These are phyloP conservation scores for Prototheca cutis DNA, from an alignment of 163 green algal genomes.

Conservation along the genomic window DNA sequence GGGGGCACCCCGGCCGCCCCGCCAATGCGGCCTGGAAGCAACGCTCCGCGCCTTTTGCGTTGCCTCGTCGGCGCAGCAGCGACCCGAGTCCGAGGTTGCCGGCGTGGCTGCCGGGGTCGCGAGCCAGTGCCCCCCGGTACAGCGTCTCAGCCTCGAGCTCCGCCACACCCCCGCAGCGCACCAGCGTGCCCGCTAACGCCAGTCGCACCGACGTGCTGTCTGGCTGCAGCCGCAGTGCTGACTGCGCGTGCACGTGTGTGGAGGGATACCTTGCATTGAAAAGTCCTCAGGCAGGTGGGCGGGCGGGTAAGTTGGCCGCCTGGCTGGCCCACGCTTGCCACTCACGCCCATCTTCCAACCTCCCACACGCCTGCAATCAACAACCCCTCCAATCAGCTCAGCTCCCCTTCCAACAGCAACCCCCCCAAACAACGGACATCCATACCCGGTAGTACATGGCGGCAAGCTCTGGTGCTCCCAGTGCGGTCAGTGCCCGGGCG, in stretches of 20 bases:
- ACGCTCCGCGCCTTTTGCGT: too few relatives aligned
- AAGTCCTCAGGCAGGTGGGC: background rate
- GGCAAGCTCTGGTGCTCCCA: constrained; percentile 60
- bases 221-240: constrained; percentile 55
- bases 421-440: background rate
- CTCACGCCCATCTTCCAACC: background rate
- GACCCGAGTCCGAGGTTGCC: constrained; percentile 48
- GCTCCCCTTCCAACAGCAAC: background rate
- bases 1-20: too few relatives aligned
- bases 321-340: too few relatives aligned
- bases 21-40: too few relatives aligned
- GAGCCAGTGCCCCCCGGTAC: too few relatives aligned
- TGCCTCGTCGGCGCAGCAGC: constrained; percentile 21
- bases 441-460: constrained; percentile 62
- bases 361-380: background rate
- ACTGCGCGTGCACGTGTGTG: constrained; percentile 17
- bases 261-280: background rate
- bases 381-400: background rate
- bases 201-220: constrained; percentile 36
- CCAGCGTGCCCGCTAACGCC: constrained; percentile 16
- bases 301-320: background rate
- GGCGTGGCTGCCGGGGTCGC: background rate
- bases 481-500: constrained; percentile 66
- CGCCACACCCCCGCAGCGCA: too few relatives aligned
- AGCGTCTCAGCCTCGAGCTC: too few relatives aligned